phyloP scores from a whole-genome alignment of 495 filamentous ascomycete genomes.

The Aeminium ludgeri region DNA sequence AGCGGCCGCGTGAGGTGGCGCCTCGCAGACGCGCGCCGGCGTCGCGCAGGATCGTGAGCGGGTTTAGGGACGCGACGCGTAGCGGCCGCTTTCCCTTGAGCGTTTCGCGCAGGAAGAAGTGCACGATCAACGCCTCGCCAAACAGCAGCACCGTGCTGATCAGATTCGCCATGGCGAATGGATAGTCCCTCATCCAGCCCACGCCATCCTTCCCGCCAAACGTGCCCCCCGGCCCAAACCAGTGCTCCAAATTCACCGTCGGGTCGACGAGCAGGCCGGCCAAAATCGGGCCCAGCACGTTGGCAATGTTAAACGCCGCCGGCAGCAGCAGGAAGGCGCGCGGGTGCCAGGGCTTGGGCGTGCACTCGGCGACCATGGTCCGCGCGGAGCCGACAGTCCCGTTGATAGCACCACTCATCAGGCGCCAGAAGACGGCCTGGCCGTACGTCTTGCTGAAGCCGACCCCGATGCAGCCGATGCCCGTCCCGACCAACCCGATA shows the following conservation, averaged over 20 bases:
- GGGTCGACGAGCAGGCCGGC: constrained; percentile 19
- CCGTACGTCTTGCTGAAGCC: constrained; percentile 19
- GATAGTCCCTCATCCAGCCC: constrained; percentile 19
- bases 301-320: constrained; percentile 22
- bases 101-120: constrained; percentile 18
- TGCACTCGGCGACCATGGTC: constrained; percentile 20
- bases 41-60: neutral
- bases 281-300: constrained; percentile 21
- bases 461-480: constrained; percentile 19
- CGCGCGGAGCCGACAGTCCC: constrained; percentile 21
- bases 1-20: too few relatives aligned
- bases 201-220: constrained; percentile 20
- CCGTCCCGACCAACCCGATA: constrained; percentile 21
- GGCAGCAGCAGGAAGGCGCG: constrained; percentile 21
- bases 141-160: constrained; percentile 17
- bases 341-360: constrained; percentile 20
- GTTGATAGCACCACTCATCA: constrained; percentile 21
- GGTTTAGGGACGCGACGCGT: constrained; percentile 7
- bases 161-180: constrained; percentile 20
- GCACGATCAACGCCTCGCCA: constrained; percentile 15
- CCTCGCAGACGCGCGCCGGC: too few relatives aligned
- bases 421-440: constrained; percentile 18
- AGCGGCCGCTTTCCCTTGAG: constrained; percentile 14
- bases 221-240: constrained; percentile 14
- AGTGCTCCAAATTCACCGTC: constrained; percentile 8